Percentiles rank a stretch among this genome's conserved stretches.
Evolutionary conservation across 2,329 filamentous ascomycete species (phyloP).

Genomic region (Ophiostoma novo-ulmi): DNA sequence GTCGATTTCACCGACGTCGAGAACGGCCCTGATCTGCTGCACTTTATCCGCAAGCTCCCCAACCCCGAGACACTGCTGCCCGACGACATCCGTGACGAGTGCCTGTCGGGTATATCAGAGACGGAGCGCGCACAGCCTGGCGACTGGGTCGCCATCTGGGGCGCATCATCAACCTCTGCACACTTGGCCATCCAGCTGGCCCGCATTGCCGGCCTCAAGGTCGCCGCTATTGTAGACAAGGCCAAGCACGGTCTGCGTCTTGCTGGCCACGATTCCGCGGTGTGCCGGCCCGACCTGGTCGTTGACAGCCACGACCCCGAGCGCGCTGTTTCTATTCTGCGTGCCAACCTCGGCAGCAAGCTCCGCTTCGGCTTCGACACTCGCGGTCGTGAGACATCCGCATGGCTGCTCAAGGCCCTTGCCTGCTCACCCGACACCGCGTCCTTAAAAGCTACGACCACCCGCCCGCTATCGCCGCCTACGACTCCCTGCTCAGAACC

Average conservation of each 20-base stretch:
- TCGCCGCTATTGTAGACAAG: conserved; percentile 62
- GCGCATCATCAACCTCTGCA: conserved; percentile 66
- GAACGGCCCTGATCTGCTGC: conserved; percentile 55
- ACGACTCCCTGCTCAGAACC: conserved; percentile 26
- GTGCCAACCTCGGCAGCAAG: conserved; percentile 47
- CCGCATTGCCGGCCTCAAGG: conserved; percentile 58
- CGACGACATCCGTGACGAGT: conserved; percentile 58
- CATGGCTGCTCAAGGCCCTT: conserved; percentile 52
- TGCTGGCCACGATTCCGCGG: conserved; percentile 38
- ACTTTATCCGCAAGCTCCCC: conserved; percentile 45
- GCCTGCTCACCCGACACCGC: not conserved
- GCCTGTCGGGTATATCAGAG: conserved; percentile 49
- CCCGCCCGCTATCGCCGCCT: conserved; percentile 40
- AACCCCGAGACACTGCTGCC: conserved; percentile 43
- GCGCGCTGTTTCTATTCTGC: conserved; percentile 61
- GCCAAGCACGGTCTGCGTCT: conserved; percentile 60
- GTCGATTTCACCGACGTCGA: conserved; percentile 54
- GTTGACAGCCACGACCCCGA: conserved; percentile 63
- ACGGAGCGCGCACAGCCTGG: conserved; percentile 52
- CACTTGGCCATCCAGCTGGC: conserved; percentile 63
- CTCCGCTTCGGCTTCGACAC: conserved; percentile 67
- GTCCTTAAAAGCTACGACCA: not conserved
- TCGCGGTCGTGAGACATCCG: conserved; percentile 58
- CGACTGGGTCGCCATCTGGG: conserved; percentile 72
- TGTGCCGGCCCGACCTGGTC: conserved; percentile 52